Evolutionary conservation across 176 grass and related monocot genomes (phyloP).

Genomic region (Musa schizocarpa): DNA sequence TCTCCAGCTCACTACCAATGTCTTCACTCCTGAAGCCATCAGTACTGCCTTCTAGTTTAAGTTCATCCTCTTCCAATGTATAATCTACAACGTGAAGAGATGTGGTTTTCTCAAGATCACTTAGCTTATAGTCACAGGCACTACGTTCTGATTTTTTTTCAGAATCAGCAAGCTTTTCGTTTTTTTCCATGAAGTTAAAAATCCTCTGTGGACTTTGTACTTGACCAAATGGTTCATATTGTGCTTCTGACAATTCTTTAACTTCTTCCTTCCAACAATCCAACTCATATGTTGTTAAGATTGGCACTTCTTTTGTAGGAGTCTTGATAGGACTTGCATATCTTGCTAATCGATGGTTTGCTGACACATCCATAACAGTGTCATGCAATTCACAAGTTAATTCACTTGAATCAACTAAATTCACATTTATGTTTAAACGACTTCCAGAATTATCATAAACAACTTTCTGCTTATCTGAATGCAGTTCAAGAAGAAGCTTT

Average conservation of each 20-base stretch:
- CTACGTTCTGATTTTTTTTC: conserved; percentile 25
- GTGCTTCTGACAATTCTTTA: conserved; percentile 18
- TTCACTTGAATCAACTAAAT: conserved; percentile 37
- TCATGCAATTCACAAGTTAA: conserved; percentile 33
- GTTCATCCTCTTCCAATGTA: neutral
- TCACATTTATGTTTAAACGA: conserved; percentile 36
- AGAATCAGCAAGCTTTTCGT: conserved; percentile 29
- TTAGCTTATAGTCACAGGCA: conserved; percentile 3
- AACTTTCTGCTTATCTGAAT: conserved; percentile 61
- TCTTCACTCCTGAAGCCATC: conserved; percentile 38
- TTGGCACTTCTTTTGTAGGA: conserved; percentile 29
- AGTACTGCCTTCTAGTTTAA: conserved; percentile 8
- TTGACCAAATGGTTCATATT: conserved; percentile 22
- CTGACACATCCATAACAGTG: conserved; percentile 12
- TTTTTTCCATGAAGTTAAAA: conserved; percentile 32
- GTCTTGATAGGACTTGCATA: conserved; percentile 21
- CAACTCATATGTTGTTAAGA: conserved; percentile 9
- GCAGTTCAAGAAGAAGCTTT: conserved; percentile 63
- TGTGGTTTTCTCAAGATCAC: conserved; percentile 12
- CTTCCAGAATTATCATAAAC: conserved; percentile 41
- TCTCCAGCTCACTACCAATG: conserved; percentile 56
- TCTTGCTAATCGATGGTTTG: conserved; percentile 8
- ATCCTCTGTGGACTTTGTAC: conserved; percentile 25
- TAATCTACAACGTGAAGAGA: neutral
- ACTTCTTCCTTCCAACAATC: conserved; percentile 11